These are phyloP conservation scores for Papilionanthe hybrid DNA, from an alignment of 116 monocot species.

Conservation along the genomic window DNA sequence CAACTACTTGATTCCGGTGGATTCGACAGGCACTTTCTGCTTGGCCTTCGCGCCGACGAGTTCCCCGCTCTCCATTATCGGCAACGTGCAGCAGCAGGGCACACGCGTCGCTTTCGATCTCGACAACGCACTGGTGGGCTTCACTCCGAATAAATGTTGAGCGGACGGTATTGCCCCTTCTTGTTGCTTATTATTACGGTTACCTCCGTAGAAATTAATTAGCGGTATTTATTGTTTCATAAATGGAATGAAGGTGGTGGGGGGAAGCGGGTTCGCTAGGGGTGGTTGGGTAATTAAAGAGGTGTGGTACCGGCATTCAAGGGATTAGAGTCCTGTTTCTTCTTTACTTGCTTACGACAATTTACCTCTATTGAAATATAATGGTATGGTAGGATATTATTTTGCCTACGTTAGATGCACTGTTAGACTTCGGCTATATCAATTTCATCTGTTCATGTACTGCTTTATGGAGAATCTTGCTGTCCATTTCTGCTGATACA, in stretches of 20 bases:
- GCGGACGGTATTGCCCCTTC: background rate
- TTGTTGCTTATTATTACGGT: background rate
- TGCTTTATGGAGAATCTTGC: no score
- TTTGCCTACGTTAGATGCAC: no score
- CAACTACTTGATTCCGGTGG: slow-evolving; percentile 73
- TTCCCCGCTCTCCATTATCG: slow-evolving; percentile 27
- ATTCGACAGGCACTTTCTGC: slow-evolving; percentile 65
- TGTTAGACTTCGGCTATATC: no score
- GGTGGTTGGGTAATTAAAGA: background rate
- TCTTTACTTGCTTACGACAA: no score
- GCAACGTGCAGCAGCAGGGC: slow-evolving; percentile 48
- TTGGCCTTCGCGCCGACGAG: slow-evolving; percentile 46
- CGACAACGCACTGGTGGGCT: slow-evolving; percentile 18
- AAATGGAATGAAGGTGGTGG: background rate
- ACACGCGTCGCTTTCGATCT: slow-evolving; percentile 31
- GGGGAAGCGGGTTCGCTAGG: no score
- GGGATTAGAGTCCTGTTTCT: no score
- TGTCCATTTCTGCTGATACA: no score
- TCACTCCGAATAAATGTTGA: slow-evolving; percentile 23
- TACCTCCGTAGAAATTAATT: background rate
- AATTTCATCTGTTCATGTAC: no score
- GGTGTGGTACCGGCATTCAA: background rate
- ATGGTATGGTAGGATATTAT: no score
- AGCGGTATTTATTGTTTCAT: background rate
- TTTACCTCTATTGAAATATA: no score